A percentile compares a stretch with the other conserved stretches of the same genome.
phyloP scores from a whole-genome alignment of 768 basidiomycete genomes.

The Rhizopogon vulgaris region DNA sequence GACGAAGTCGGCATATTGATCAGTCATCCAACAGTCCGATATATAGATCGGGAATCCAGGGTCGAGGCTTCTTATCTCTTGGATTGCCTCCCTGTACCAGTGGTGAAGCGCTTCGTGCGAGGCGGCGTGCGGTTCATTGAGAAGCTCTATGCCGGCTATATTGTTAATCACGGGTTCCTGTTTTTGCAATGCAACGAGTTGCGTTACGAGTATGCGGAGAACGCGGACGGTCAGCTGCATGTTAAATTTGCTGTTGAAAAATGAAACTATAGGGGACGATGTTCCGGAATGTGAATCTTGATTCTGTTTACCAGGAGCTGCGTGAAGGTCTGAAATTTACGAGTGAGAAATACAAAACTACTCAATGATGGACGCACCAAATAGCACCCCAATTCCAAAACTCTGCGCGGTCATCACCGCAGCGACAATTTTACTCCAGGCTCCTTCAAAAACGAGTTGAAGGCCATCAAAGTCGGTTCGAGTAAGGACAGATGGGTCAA shows the following conservation, averaged over 20 bases:
- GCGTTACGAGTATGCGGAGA: conserved; percentile 37
- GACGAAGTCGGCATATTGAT: conserved; percentile 55
- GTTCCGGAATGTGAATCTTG: conserved; percentile 61
- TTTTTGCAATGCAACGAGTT: conserved; percentile 45
- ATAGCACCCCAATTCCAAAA: conserved; percentile 64
- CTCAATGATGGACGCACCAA: conserved; percentile 38
- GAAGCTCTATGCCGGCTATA: conserved; percentile 49
- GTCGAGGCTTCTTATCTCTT: conserved; percentile 44
- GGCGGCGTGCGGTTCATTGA: conserved; percentile 54
- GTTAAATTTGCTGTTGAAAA: conserved; percentile 41
- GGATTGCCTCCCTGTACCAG: conserved; percentile 61
- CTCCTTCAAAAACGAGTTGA: conserved; percentile 48
- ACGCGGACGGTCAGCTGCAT: conserved; percentile 42
- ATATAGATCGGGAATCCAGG: conserved; percentile 63
- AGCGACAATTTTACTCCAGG: conserved; percentile 57
- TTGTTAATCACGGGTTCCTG: conserved; percentile 34
- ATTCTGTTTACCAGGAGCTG: conserved; percentile 74
- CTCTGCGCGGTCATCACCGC: conserved; percentile 54
- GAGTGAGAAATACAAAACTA: conserved; percentile 11
- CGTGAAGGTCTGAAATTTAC: conserved; percentile 53
- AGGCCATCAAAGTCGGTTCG: conserved; percentile 61
- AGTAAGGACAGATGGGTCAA: conserved; percentile 49
- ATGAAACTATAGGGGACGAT: conserved; percentile 39
- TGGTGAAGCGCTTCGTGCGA: conserved; percentile 43
- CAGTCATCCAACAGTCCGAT: conserved; percentile 69